A percentile compares a stretch with the other conserved stretches of the same genome.
Conservation (phyloP, 768 basidiomycete genomes). For the Coprinellus micaceus region DNA sequence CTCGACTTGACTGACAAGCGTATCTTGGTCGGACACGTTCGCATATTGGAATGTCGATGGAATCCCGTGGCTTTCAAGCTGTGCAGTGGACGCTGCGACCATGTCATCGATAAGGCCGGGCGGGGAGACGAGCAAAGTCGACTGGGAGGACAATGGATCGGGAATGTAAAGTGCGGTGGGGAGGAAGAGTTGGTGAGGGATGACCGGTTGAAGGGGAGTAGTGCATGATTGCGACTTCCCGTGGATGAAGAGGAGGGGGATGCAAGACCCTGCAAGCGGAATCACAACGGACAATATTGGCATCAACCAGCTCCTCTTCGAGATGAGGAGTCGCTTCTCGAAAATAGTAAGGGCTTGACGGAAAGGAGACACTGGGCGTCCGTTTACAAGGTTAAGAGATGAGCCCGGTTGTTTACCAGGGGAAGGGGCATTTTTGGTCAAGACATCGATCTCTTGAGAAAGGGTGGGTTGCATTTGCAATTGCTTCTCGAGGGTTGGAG, state of each 20-base stretch:
- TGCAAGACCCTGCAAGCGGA: slow-evolving; percentile 58
- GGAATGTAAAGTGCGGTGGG: slow-evolving; percentile 41
- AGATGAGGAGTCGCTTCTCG: slow-evolving; percentile 63
- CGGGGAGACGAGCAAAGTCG: slow-evolving; percentile 48
- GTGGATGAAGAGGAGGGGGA: slow-evolving; percentile 64
- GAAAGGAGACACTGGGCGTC: slow-evolving; percentile 52
- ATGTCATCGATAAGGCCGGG: slow-evolving; percentile 42
- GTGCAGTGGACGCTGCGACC: slow-evolving; percentile 39
- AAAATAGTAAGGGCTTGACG: slow-evolving; percentile 71
- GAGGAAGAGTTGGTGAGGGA: slow-evolving; percentile 49
- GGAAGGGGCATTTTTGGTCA: slow-evolving; percentile 8
- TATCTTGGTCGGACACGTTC: slow-evolving; percentile 49
- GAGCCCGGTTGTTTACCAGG: slow-evolving; percentile 16
- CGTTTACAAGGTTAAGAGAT: slow-evolving; percentile 44
- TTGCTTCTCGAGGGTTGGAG: slow-evolving; percentile 7
- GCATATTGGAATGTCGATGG: too few relatives aligned
- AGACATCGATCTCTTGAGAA: slow-evolving; percentile 4
- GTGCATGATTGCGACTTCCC: slow-evolving; percentile 51
- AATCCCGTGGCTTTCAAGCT: slow-evolving; percentile 31
- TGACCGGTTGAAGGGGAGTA: slow-evolving; percentile 33
- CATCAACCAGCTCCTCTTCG: slow-evolving; percentile 68
- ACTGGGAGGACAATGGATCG: slow-evolving; percentile 26
- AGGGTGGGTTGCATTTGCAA: slow-evolving; percentile 13
- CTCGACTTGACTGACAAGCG: slow-evolving; percentile 53
- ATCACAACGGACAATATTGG: slow-evolving; percentile 51